A percentile compares a stretch with the other conserved stretches of the same genome.
Evolutionary conservation across 169 alveolate species (phyloP).

Genomic region (Besnoitia besnoiti): DNA sequence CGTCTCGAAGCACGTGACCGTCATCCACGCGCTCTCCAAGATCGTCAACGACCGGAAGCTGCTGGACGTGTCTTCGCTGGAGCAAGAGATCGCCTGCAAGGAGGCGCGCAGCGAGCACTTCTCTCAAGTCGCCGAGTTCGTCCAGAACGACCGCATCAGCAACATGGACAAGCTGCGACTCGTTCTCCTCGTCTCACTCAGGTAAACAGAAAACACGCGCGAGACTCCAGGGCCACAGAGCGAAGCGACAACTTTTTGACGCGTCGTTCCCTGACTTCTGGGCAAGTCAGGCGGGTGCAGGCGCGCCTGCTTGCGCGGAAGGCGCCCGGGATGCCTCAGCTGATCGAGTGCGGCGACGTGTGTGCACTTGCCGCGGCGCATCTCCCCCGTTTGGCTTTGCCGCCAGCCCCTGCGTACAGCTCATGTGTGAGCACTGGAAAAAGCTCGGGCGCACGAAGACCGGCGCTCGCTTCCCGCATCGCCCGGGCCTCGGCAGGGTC

Average conservation of each 20-base stretch:
- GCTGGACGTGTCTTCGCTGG: constrained; percentile 87
- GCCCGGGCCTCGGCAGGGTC: too few relatives aligned
- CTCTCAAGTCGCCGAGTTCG: constrained; percentile 40
- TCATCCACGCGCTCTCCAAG: constrained; percentile 87
- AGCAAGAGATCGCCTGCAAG: constrained; percentile 74
- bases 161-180: constrained; percentile 68
- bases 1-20: constrained; percentile 92
- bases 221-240: background rate
- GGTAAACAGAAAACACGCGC: too few relatives aligned
- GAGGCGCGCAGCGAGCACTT: constrained; percentile 69
- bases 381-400: too few relatives aligned
- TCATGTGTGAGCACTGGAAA: too few relatives aligned
- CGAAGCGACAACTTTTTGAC: background rate
- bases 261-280: background rate
- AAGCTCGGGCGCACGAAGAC: too few relatives aligned
- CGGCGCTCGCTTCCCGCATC: too few relatives aligned
- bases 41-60: constrained; percentile 86
- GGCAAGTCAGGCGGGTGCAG: too few relatives aligned
- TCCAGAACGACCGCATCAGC: constrained; percentile 48
- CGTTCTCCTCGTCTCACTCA: constrained; percentile 70
- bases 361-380: too few relatives aligned
- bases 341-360: too few relatives aligned
- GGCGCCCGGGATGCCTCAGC: too few relatives aligned
- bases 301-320: too few relatives aligned
- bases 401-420: too few relatives aligned